Evolutionary conservation across 169 alveolate genomes (phyloP).

Genomic region (Eimeria zaria): DNA sequence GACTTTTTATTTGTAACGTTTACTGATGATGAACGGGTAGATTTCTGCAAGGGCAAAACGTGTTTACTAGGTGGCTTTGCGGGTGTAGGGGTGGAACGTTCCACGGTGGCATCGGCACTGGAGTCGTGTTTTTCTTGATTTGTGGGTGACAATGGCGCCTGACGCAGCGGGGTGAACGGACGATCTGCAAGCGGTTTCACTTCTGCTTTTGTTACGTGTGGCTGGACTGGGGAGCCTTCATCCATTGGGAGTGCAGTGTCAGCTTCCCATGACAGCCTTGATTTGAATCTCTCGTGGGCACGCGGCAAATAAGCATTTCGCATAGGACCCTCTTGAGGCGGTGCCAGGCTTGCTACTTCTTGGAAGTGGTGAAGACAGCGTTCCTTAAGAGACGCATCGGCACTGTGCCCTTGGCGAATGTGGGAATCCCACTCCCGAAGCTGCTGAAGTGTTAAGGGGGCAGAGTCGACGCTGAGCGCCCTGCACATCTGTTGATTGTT

Average conservation of each 20-base stretch:
- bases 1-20: not conserved
- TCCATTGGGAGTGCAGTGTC: conserved; percentile 67
- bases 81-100: conserved; percentile 24
- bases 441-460: conserved; percentile 47
- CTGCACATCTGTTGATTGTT: not conserved
- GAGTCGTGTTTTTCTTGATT: not conserved
- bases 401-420: conserved; percentile 29
- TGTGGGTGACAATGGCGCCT: conserved; percentile 18
- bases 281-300: conserved; percentile 58
- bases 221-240: conserved; percentile 36
- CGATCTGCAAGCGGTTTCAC: not conserved
- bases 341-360: conserved; percentile 3
- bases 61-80: conserved; percentile 52
- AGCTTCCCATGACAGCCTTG: conserved; percentile 74
- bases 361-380: conserved; percentile 27
- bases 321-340: not conserved
- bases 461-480: conserved; percentile 69
- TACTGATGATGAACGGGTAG: not conserved
- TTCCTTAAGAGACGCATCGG: not conserved
- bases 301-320: not conserved
- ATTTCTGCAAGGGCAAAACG: not conserved
- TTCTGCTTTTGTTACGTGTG: conserved; percentile 5
- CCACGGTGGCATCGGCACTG: not conserved
- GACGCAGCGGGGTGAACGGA: not conserved
- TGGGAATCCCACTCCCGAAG: conserved; percentile 40